Percentiles rank a stretch among this genome's conserved stretches.
Conservation (phyloP, 176 grass and related monocot genomes). For the Coix lacrymajobi region DNA sequence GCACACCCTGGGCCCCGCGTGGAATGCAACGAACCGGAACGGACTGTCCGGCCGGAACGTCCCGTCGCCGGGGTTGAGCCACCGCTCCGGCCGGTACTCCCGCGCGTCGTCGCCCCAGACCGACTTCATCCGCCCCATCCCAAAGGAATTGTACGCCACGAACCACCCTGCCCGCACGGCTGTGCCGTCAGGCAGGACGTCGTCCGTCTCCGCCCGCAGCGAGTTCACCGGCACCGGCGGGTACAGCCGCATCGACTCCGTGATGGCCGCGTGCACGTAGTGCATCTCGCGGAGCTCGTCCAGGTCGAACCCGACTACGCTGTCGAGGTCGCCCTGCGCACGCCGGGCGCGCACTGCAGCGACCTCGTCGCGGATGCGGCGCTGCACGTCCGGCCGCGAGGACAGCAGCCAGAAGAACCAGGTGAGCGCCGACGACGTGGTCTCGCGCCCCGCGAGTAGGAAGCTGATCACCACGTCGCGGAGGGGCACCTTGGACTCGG, state of each 20-base stretch:
- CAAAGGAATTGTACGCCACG: constrained; percentile 48
- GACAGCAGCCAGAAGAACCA: constrained; percentile 89
- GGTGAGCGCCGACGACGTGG: constrained; percentile 60
- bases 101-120: constrained; percentile 47
- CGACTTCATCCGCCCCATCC: constrained; percentile 51
- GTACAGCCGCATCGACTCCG: constrained; percentile 76
- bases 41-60: constrained; percentile 57
- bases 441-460: constrained; percentile 63
- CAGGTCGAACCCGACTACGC: constrained; percentile 31
- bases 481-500: constrained; percentile 50
- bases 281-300: constrained; percentile 76
- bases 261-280: constrained; percentile 71
- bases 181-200: constrained; percentile 74
- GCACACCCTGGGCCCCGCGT: constrained; percentile 66
- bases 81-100: constrained; percentile 60
- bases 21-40: constrained; percentile 52
- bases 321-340: not conserved
- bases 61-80: constrained; percentile 39
- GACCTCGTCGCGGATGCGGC: constrained; percentile 54
- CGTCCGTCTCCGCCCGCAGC: constrained; percentile 23
- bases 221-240: constrained; percentile 52
- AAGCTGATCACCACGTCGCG: constrained; percentile 78
- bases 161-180: constrained; percentile 40
- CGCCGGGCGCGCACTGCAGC: constrained; percentile 29
- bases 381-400: constrained; percentile 49